Conservation (phyloP, 208 protist species). For the Acanthamoeba triangularis region DNA sequence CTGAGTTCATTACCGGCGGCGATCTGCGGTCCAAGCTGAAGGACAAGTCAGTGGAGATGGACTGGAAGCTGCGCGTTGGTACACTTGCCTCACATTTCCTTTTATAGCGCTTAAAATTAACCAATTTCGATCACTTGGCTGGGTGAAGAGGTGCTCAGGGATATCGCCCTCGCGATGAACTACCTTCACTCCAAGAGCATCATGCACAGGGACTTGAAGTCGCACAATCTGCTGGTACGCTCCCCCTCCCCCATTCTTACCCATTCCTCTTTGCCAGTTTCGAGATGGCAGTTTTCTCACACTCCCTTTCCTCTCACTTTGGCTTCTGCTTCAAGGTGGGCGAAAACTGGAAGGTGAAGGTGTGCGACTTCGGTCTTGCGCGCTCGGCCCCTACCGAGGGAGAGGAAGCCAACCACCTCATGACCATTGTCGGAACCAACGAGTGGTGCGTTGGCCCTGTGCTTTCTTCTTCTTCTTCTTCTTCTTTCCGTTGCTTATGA, state of each 20-base stretch:
- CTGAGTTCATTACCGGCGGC: constrained; percentile 81
- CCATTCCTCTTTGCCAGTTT: neutral
- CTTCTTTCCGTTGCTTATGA: neutral
- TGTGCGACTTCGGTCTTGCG: constrained; percentile 87
- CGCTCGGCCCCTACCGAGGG: constrained; percentile 70
- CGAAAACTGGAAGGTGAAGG: constrained; percentile 74
- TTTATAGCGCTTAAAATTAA: neutral
- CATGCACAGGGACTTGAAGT: constrained; percentile 76
- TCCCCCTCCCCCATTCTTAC: neutral
- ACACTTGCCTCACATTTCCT: neutral
- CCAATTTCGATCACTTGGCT: neutral
- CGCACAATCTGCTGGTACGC: constrained; percentile 73
- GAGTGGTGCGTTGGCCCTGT: constrained; percentile 54
- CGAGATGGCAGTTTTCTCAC: neutral
- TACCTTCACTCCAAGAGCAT: constrained; percentile 78
- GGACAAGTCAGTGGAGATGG: constrained; percentile 74
- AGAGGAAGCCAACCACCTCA: constrained; percentile 70
- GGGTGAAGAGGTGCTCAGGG: constrained; percentile 5
- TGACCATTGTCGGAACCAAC: constrained; percentile 84
- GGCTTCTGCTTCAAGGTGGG: neutral
- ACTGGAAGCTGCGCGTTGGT: constrained; percentile 65
- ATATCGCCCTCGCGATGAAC: constrained; percentile 75
- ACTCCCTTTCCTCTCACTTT: neutral
- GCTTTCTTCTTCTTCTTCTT: neutral
- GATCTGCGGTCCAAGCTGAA: constrained; percentile 74